phyloP scores from a whole-genome alignment of 208 protist species.

The Acanthamoeba lenticulata region DNA sequence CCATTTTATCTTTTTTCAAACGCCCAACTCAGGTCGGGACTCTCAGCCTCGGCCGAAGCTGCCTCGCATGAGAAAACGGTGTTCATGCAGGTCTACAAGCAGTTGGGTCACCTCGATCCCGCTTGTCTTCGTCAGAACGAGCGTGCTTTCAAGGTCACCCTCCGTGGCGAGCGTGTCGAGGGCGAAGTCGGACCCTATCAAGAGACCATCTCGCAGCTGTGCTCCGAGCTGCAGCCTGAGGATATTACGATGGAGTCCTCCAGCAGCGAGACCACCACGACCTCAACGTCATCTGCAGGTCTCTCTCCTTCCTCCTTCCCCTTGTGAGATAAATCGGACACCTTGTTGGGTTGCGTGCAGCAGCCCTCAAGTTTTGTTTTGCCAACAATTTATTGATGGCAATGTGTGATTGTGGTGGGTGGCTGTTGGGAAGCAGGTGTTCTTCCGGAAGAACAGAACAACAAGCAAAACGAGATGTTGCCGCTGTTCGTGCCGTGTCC shows the following conservation, averaged over 20 bases:
- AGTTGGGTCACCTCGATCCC: not conserved
- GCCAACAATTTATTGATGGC: no score
- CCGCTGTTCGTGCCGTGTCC: constrained; percentile 42
- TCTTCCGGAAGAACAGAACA: no score
- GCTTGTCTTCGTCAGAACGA: constrained; percentile 1
- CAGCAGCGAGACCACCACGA: not conserved
- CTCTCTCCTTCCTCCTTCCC: no score
- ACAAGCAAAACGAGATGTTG: constrained; percentile 65
- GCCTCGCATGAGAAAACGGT: constrained; percentile 1
- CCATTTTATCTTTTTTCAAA: no score
- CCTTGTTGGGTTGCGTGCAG: no score
- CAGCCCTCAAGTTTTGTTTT: no score
- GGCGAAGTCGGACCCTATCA: constrained; percentile 21
- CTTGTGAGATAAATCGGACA: no score
- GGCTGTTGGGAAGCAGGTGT: not conserved
- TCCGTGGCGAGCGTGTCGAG: not conserved
- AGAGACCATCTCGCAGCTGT: constrained; percentile 38
- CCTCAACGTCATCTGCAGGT: not conserved
- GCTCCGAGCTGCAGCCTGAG: constrained; percentile 21
- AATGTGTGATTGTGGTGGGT: no score
- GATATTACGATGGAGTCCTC: not conserved
- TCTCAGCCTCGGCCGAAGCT: not conserved
- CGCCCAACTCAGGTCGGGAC: not conserved
- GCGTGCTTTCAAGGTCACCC: constrained; percentile 15
- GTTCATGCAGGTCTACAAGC: constrained; percentile 44